Conservation (phyloP, 306 rosid genomes). For the Sphenostylis stenocarpa region DNA sequence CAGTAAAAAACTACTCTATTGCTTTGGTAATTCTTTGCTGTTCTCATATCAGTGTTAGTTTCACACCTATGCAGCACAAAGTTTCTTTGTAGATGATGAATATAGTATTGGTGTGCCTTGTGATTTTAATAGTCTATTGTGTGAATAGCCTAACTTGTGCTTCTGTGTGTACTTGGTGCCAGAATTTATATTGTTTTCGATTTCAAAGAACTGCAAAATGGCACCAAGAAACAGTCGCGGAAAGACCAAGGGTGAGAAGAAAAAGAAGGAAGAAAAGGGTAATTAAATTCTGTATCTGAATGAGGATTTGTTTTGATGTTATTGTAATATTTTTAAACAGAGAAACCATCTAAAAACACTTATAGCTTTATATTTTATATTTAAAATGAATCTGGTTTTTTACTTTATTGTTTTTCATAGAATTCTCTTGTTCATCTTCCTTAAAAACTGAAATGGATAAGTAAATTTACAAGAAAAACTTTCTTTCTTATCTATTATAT, state of each 20-base stretch:
- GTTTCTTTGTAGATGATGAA: constrained; percentile 10
- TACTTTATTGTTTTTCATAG: neutral
- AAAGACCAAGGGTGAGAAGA: constrained; percentile 85
- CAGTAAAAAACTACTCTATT: neutral
- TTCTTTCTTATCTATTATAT: neutral
- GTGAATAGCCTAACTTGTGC: neutral
- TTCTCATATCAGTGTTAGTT: neutral
- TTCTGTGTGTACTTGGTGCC: neutral
- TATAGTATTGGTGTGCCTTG: neutral
- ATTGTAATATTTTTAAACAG: too few species aligned
- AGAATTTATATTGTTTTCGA: constrained; percentile 24
- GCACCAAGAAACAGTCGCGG: constrained; percentile 90
- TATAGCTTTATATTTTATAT: neutral
- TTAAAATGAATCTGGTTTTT: too few species aligned
- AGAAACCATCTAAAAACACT: too few species aligned
- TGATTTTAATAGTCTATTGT: neutral
- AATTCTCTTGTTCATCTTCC: neutral
- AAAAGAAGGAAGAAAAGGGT: constrained; percentile 95
- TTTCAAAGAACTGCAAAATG: constrained; percentile 51
- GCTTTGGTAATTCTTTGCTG: constrained; percentile 42
- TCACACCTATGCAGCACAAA: neutral
- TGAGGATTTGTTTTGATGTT: too few species aligned
- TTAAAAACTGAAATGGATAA: neutral
- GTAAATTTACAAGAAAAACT: neutral
- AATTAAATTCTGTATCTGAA: neutral